Percentiles rank a stretch among this genome's conserved stretches.
Evolutionary conservation across 2,329 filamentous ascomycete species (phyloP).

Genomic region (Botrytis medusae): DNA sequence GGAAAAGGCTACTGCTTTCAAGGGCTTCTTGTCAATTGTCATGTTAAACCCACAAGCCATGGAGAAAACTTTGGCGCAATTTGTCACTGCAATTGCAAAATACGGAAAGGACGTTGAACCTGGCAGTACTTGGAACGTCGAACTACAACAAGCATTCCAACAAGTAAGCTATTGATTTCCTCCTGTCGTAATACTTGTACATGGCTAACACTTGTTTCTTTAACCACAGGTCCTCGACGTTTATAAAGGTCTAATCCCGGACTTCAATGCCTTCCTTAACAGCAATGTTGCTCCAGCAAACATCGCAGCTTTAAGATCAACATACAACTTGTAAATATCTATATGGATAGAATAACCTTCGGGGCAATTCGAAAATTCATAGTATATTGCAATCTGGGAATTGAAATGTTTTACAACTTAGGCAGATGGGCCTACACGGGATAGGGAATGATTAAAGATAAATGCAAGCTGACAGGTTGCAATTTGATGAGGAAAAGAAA

Average conservation of each 20-base stretch:
- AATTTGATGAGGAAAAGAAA: constrained; percentile 8
- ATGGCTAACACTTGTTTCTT: constrained; percentile 28
- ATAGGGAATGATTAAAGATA: constrained; percentile 1
- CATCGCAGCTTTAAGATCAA: constrained; percentile 33
- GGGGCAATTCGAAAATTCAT: constrained; percentile 1
- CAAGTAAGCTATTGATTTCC: constrained; percentile 25
- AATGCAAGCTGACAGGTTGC: constrained; percentile 4
- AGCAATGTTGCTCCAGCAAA: constrained; percentile 31
- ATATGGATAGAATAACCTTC: neutral
- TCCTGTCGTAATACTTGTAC: constrained; percentile 10
- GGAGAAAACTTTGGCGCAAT: constrained; percentile 78
- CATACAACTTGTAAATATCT: constrained; percentile 40
- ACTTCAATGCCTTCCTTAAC: constrained; percentile 52
- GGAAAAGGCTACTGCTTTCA: constrained; percentile 91
- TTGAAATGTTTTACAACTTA: neutral
- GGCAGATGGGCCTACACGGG: constrained; percentile 1
- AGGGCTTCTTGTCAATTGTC: constrained; percentile 84
- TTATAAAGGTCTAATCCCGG: constrained; percentile 55
- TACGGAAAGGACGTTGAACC: constrained; percentile 65
- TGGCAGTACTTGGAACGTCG: constrained; percentile 34
- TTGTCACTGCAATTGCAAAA: constrained; percentile 79
- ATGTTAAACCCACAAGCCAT: constrained; percentile 87
- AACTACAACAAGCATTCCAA: constrained; percentile 38
- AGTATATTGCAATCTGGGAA: constrained; percentile 10
- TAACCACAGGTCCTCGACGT: constrained; percentile 47